Percentiles rank a stretch among this genome's conserved stretches.
Evolutionary conservation across 805 yeast genomes (phyloP).

Genomic region (Wickerhamomyces mucosus): DNA sequence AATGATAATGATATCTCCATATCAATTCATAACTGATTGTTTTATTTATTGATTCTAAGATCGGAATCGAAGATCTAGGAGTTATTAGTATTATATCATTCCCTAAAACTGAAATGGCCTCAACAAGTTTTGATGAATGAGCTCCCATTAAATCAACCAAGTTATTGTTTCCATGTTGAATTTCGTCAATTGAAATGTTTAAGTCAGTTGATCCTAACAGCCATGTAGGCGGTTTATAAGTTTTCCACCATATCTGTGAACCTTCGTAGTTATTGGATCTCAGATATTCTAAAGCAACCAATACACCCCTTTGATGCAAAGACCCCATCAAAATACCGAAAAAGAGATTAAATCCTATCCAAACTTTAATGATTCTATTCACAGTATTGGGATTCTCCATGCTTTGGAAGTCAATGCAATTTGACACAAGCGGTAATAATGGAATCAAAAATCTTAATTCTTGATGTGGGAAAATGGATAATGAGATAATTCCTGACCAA

Average conservation of each 20-base stretch:
- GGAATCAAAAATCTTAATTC: constrained; percentile 87
- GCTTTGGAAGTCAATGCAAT: constrained; percentile 41
- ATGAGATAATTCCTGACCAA: constrained; percentile 46
- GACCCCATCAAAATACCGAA: constrained; percentile 66
- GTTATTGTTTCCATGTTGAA: constrained; percentile 9
- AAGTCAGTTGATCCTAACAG: constrained; percentile 30
- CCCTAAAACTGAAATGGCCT: constrained; percentile 14
- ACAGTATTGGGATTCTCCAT: constrained; percentile 10
- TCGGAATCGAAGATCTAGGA: constrained; percentile 18
- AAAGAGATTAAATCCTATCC: constrained; percentile 57
- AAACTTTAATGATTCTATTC: constrained; percentile 23
- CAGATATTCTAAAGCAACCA: constrained; percentile 48
- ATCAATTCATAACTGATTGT: constrained; percentile 11
- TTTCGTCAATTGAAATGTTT: constrained; percentile 15
- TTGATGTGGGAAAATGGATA: constrained; percentile 83
- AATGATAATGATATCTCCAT: constrained; percentile 37
- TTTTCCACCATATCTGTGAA: constrained; percentile 80
- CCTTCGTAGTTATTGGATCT: constrained; percentile 21
- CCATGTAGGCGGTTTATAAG: constrained; percentile 93
- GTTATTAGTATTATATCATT: constrained; percentile 9
- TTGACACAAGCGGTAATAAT: constrained; percentile 56
- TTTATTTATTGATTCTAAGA: constrained; percentile 8
- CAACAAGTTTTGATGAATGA: constrained; percentile 20
- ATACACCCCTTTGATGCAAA: constrained; percentile 84
- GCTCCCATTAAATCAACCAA: constrained; percentile 39